A percentile compares a stretch with the other conserved stretches of the same genome.
Evolutionary conservation across 257 asterid genomes (phyloP).

Genomic region (Ophiorrhiza pumila): DNA sequence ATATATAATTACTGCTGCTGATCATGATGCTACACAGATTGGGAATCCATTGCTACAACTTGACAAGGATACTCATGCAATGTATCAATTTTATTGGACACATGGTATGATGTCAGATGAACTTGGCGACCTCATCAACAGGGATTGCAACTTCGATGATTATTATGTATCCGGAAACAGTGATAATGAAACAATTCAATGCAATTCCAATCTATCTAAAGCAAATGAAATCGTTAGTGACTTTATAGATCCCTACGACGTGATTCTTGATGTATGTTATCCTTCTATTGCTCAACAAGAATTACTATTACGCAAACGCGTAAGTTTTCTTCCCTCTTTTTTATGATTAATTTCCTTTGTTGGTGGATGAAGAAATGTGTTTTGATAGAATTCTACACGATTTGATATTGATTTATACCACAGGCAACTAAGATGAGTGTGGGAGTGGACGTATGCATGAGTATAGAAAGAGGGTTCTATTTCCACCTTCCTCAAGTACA

Average conservation of each 20-base stretch:
- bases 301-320: constrained; percentile 43
- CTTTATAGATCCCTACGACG: constrained; percentile 52
- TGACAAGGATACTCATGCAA: constrained; percentile 55
- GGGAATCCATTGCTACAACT: constrained; percentile 80
- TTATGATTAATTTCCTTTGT: too few relatives aligned
- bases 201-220: constrained; percentile 36
- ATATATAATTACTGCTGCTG: neutral
- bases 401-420: too few relatives aligned
- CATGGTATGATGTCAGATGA: constrained; percentile 84
- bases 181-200: constrained; percentile 38
- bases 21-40: constrained; percentile 36
- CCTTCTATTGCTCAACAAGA: constrained; percentile 52
- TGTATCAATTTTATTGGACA: constrained; percentile 66
- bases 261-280: constrained; percentile 72
- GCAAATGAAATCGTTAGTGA: constrained; percentile 31
- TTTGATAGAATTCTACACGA: too few relatives aligned
- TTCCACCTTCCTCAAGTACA: constrained; percentile 71
- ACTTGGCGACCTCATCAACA: constrained; percentile 32
- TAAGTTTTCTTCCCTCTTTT: constrained; percentile 14
- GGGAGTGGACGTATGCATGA: constrained; percentile 63
- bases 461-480: constrained; percentile 50
- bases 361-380: too few relatives aligned
- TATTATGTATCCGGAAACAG: constrained; percentile 23
- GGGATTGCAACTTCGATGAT: constrained; percentile 51
- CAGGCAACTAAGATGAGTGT: constrained; percentile 48